These are phyloP conservation scores for Ambrosia hybrid DNA, from an alignment of 140 eudicot species.

Conservation along the genomic window DNA sequence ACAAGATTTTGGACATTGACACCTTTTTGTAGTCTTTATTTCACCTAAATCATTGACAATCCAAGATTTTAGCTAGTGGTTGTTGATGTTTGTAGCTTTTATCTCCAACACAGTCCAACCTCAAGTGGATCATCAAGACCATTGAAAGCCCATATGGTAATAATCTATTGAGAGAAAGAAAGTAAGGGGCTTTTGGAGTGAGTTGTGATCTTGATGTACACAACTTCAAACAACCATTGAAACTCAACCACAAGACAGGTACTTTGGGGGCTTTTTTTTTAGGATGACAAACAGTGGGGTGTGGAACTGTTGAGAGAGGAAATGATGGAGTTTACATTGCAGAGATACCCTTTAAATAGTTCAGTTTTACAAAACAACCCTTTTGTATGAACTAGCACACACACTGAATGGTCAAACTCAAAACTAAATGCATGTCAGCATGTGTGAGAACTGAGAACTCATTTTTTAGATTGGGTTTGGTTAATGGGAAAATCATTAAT, in stretches of 20 bases:
- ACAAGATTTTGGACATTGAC: not conserved
- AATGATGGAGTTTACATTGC: not conserved
- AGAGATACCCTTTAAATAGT: not conserved
- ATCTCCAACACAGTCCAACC: not conserved
- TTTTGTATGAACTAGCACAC: no score
- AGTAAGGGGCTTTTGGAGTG: not conserved
- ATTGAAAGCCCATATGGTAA: not conserved
- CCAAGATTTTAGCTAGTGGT: no score
- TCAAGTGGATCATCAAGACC: not conserved
- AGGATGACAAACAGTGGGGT: conserved; percentile 24
- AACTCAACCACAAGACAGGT: conserved; percentile 1
- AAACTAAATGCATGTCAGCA: no score
- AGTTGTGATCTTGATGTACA: conserved; percentile 15
- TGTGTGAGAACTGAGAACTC: no score
- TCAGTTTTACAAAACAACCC: no score
- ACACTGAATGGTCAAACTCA: no score
- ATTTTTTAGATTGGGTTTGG: no score
- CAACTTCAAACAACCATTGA: conserved; percentile 1
- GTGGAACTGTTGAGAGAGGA: not conserved
- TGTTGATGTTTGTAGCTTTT: no score
- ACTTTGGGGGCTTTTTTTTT: not conserved
- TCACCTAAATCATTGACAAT: not conserved
- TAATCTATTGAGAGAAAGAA: not conserved
- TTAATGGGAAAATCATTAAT: no score
- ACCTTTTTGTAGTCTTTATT: not conserved